phyloP scores from a whole-genome alignment of 2,329 filamentous ascomycete species.

The Phyllosticta citriasiana region DNA sequence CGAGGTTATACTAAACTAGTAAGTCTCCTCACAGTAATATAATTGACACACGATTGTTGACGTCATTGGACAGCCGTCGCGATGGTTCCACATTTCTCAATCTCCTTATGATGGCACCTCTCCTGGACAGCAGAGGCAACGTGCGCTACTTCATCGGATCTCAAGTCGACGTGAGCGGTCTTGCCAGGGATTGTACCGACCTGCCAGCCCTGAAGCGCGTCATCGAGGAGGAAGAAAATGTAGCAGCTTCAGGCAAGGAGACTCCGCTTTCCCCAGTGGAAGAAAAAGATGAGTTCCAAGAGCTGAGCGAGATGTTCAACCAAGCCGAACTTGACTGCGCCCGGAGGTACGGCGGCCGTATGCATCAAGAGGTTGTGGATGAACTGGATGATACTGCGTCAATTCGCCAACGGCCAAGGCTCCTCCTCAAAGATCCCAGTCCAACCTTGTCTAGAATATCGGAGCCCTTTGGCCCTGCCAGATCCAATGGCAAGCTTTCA shows the following conservation, averaged over 20 bases:
- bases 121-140: slow-evolving; percentile 56
- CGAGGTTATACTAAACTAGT: slow-evolving; percentile 69
- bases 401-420: slow-evolving; percentile 30
- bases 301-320: slow-evolving; percentile 61
- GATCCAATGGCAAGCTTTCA: slow-evolving; percentile 28
- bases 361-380: slow-evolving; percentile 43
- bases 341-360: slow-evolving; percentile 51
- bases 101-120: slow-evolving; percentile 61
- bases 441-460: slow-evolving; percentile 3
- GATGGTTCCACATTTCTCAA: slow-evolving; percentile 72
- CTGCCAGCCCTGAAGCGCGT: slow-evolving; percentile 51
- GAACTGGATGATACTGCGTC: slow-evolving; percentile 14
- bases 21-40: slow-evolving; percentile 17
- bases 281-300: slow-evolving; percentile 53
- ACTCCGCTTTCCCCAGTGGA: slow-evolving; percentile 11
- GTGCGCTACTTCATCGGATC: slow-evolving; percentile 63
- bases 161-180: slow-evolving; percentile 60
- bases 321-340: slow-evolving; percentile 56
- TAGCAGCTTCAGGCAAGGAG: slow-evolving; percentile 19
- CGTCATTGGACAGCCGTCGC: slow-evolving; percentile 41
- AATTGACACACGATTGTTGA: not conserved
- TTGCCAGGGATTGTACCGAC: slow-evolving; percentile 56
- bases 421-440: slow-evolving; percentile 40
- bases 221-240: slow-evolving; percentile 25
- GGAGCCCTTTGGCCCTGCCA: slow-evolving; percentile 15